Evolutionary conservation across 2,329 filamentous ascomycete species (phyloP), one percentile per base, ranked within the genome.

Genomic region (Coleophoma crateriformis): DNA sequence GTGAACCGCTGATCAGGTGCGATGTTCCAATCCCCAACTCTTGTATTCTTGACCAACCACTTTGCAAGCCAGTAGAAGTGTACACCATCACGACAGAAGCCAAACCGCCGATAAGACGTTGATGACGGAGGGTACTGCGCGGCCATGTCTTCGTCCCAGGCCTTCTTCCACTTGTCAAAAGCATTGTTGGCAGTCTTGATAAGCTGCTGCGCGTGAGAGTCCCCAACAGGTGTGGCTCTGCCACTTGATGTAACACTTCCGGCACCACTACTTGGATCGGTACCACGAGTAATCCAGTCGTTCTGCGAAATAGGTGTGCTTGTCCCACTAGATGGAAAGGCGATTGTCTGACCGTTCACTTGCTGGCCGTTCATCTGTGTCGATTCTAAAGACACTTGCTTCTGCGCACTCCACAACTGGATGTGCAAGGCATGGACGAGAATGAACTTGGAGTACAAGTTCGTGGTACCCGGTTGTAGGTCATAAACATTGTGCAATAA

Each of bases 31-130:
- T 84, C 78, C 32, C 12, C 71, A 62, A 22, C 74, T 70, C 15
- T 76, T 78, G 52, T 27, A 37, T 79, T 78, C 61, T 82, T 79
- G 48, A 88, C 68, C 60, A 88, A 74, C 58, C 81, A 77, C 53
- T 78, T 84, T 14, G 82, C 85, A 39, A 89, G 73, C 75, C 82
- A 89, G 68, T 84, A 89, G 64, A 85, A 89, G 59, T 87, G 84
- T 13, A 88, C 78, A 2, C 78, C 85, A 58, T 89, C 85, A 45
- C 84, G 72, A 48, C 81, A 88, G 65, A 88, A 88, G 0, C 86
- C 85, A 55, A 83, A 77, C 14, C 85, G 79, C 44, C 75, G 73
- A 45, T 72, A 71, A 48, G 77, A 77, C n/a, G 71, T 71, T n/a
- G 69, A 70, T 6, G 65, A 61, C 20, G 70, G 78, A 7, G 82